These are phyloP conservation scores for Populus deltoides DNA, from an alignment of 345 rosid genomes.

Conservation along the genomic window DNA sequence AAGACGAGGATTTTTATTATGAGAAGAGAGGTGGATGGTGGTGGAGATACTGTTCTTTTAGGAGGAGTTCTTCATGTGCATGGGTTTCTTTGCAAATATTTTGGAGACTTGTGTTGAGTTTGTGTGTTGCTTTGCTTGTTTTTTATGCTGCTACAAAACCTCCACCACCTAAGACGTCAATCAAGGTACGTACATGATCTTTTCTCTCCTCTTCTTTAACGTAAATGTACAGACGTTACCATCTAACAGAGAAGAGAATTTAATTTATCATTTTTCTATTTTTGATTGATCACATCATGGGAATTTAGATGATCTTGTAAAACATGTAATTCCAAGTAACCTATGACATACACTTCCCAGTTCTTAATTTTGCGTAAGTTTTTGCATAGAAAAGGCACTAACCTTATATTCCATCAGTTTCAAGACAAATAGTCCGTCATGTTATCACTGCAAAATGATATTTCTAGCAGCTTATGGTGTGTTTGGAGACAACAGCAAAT, in stretches of 20 bases:
- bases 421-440: too few relatives aligned
- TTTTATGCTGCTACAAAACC: conserved; percentile 82
- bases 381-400: too few relatives aligned
- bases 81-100: conserved; percentile 64
- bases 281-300: too few relatives aligned
- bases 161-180: conserved; percentile 59
- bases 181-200: conserved; percentile 42
- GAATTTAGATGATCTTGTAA: background rate
- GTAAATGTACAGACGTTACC: background rate
- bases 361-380: too few relatives aligned
- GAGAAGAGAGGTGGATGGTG: conserved; percentile 35
- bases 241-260: background rate
- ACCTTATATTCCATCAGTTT: too few relatives aligned
- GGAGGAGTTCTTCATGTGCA: conserved; percentile 41
- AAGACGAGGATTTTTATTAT: conserved; percentile 19
- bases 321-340: background rate
- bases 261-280: too few relatives aligned
- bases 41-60: conserved; percentile 54
- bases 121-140: conserved; percentile 69
- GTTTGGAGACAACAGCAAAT: too few relatives aligned
- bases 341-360: too few relatives aligned
- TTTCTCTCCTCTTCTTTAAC: background rate
- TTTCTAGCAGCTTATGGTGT: too few relatives aligned
- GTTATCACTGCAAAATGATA: too few relatives aligned
- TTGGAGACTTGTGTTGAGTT: conserved; percentile 76